Evolutionary conservation across 2,329 filamentous ascomycete species (phyloP), one percentile per base, ranked within the genome.

Genomic region (Penicillium aurantiogriseum): DNA sequence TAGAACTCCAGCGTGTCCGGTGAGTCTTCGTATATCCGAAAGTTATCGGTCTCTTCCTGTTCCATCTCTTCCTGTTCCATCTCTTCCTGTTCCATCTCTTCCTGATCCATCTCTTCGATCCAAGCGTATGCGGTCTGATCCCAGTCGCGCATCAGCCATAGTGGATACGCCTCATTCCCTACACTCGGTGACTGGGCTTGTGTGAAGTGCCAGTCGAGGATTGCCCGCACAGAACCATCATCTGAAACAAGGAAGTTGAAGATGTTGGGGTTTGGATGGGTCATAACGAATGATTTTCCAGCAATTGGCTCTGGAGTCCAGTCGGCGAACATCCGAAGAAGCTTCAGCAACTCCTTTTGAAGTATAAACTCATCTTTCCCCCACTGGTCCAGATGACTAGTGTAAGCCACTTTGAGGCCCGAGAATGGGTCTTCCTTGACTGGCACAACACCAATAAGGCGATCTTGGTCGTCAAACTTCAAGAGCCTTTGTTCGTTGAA

Each of bases 241-340:
- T 36, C 31, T n/a, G 31, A 25, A 25, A 47, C 21, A 25, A 47
- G 15, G 15, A 36, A 36, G 31, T n/a, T 47, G 21, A 47, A 47
- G 21, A 47, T 47, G n/a, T 36, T 36, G 19, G 21, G 21, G 15
- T 35, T 23, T 25, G 15, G 5, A 35, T 36, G 45, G 2, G 8
- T 5, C 15, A 36, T 6, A 25, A 47, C 21, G 9, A 36, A 36
- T 25, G 45, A 36, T 17, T 47, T 35, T 13, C 21, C 49, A 10
- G 8, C 27, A 33, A 17, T 33, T n/a, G 49, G 11, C 19, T 35
- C n/a, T n/a, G 27, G n/a, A 17, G 17, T 44, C 49, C 38, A 51
- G 29, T 44, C 39, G 31, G 33, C n/a, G 23, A 44, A 51, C 39
- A 51, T 51, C 21, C 38, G 49, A 43, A 51, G 25, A 35, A 51